phyloP scores from a whole-genome alignment of 1,284 basidiomycete genomes.

The Hortiboletus rubellus region DNA sequence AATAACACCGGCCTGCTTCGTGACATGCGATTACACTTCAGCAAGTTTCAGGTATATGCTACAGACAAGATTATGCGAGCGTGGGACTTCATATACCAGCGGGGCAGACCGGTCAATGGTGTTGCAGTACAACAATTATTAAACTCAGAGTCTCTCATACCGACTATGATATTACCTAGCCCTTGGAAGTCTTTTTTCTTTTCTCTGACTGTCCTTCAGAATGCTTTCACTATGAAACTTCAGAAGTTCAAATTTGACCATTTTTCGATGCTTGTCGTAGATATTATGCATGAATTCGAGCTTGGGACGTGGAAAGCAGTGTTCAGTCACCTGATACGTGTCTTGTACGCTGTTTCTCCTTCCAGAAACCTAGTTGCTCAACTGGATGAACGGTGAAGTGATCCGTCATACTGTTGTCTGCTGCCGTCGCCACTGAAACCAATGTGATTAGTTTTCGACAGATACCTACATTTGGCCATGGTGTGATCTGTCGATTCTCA shows the following conservation, averaged over 20 bases:
- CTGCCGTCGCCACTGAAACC: neutral
- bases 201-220: neutral
- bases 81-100: constrained; percentile 3
- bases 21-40: neutral
- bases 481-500: constrained; percentile 7
- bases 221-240: constrained; percentile 8
- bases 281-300: constrained; percentile 29
- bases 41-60: neutral
- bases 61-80: neutral
- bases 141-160: constrained; percentile 2
- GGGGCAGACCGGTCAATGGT: neutral
- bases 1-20: neutral
- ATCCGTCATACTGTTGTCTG: neutral
- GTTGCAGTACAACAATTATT: neutral
- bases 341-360: neutral
- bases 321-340: constrained; percentile 22
- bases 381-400: constrained; percentile 5
- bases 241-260: constrained; percentile 10
- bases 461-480: constrained; percentile 6
- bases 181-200: neutral
- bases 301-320: constrained; percentile 14
- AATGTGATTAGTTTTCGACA: constrained; percentile 8
- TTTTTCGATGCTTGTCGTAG: constrained; percentile 17
- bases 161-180: neutral
- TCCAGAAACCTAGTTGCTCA: constrained; percentile 1